These are phyloP conservation scores for Tripidium arundinaceum DNA, from an alignment of 202 grass and related monocot genomes.

Conservation along the genomic window DNA sequence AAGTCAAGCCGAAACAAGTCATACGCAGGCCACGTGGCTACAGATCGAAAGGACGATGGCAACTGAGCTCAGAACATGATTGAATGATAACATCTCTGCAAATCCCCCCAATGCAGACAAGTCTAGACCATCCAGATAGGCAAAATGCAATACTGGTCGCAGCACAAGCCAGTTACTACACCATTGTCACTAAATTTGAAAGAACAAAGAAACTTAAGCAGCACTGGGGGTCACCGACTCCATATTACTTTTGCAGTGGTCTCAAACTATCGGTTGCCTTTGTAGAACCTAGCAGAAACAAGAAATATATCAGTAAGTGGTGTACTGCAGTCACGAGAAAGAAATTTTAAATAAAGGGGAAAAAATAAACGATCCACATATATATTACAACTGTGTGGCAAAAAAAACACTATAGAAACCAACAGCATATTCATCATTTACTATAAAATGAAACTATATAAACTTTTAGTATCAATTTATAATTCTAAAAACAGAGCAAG, in stretches of 20 bases:
- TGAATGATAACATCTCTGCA: background rate
- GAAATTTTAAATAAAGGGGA: too few species aligned
- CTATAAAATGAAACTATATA: too few species aligned
- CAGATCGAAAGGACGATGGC: background rate
- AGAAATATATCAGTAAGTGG: background rate
- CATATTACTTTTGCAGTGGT: constrained; percentile 6
- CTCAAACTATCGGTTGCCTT: background rate
- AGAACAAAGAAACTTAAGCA: background rate
- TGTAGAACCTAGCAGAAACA: constrained; percentile 10
- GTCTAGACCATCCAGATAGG: background rate
- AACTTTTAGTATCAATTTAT: too few species aligned
- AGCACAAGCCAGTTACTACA: background rate
- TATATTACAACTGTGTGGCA: background rate
- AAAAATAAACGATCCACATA: too few species aligned
- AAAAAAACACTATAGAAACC: background rate
- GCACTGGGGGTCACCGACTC: background rate
- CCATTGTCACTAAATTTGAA: background rate
- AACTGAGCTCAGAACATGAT: background rate
- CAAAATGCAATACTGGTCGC: background rate
- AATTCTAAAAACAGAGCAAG: too few species aligned
- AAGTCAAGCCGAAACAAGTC: background rate
- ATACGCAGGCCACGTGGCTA: too few species aligned
- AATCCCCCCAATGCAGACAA: background rate
- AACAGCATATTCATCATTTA: background rate
- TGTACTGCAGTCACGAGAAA: too few species aligned